Conservation (phyloP, 2,329 filamentous ascomycete species). For the Ascochyta rabiei region DNA sequence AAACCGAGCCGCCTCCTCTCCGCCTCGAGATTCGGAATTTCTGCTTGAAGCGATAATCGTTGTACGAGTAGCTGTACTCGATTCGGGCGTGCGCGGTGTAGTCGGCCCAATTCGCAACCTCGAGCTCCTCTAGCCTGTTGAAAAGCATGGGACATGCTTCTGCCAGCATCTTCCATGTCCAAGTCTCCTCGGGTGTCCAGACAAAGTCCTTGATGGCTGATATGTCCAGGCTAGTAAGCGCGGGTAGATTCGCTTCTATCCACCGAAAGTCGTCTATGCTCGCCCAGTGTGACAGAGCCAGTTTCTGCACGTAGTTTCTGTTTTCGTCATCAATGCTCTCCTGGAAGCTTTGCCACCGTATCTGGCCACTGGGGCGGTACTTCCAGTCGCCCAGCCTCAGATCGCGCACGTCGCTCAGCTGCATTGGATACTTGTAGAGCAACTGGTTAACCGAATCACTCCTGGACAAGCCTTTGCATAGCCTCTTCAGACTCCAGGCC, state of each 20-base stretch:
- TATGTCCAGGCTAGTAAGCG: slow-evolving; percentile 40
- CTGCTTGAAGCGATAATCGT: slow-evolving; percentile 46
- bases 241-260: slow-evolving; percentile 46
- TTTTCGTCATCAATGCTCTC: slow-evolving; percentile 42
- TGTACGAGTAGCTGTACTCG: slow-evolving; percentile 46
- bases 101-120: slow-evolving; percentile 47
- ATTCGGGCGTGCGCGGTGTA: slow-evolving; percentile 45
- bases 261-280: slow-evolving; percentile 46
- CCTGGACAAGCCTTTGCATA: slow-evolving; percentile 40
- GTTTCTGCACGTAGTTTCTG: slow-evolving; percentile 39
- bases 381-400: slow-evolving; percentile 44
- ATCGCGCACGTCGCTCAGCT: slow-evolving; percentile 38
- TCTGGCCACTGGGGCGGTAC: slow-evolving; percentile 32
- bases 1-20: slow-evolving; percentile 42
- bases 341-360: slow-evolving; percentile 42
- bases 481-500: slow-evolving; percentile 42
- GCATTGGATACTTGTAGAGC: slow-evolving; percentile 43
- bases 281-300: slow-evolving; percentile 46
- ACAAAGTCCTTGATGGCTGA: slow-evolving; percentile 48
- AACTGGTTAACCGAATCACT: slow-evolving; percentile 40
- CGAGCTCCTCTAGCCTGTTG: slow-evolving; percentile 39
- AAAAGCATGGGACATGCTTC: slow-evolving; percentile 41
- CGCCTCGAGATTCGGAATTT: slow-evolving; percentile 44
- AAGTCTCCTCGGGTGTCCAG: slow-evolving; percentile 46
- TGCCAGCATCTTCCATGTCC: slow-evolving; percentile 45